Conservation (phyloP, 805 yeast genomes). For the Candida germanica region DNA sequence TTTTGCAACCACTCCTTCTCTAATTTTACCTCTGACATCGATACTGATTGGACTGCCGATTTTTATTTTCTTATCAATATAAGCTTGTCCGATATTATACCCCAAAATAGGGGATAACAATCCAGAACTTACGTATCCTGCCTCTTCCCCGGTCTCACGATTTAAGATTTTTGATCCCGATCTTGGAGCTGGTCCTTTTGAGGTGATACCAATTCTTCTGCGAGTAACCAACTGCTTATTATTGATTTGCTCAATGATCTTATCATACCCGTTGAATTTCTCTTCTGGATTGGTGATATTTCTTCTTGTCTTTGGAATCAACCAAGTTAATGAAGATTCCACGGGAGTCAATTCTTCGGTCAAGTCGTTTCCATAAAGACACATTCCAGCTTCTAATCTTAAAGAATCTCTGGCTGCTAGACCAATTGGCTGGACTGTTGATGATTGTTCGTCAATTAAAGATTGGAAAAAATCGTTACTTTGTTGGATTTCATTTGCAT, state of each 20-base stretch:
- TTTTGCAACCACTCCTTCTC: conserved; percentile 72
- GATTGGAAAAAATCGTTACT: conserved; percentile 62
- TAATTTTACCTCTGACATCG: conserved; percentile 78
- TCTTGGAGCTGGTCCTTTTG: conserved; percentile 92
- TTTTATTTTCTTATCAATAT: conserved; percentile 70
- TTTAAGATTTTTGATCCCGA: conserved; percentile 66
- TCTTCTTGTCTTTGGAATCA: conserved; percentile 79
- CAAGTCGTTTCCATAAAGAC: conserved; percentile 92
- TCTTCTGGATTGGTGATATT: conserved; percentile 17
- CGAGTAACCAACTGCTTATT: conserved; percentile 56
- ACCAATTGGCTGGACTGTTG: conserved; percentile 78
- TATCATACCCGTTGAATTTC: conserved; percentile 72
- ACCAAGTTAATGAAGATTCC: conserved; percentile 88
- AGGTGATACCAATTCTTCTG: conserved; percentile 70
- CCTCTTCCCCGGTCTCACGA: conserved; percentile 36
- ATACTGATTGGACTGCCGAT: conserved; percentile 69
- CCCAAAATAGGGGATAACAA: conserved; percentile 60
- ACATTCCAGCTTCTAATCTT: conserved; percentile 97
- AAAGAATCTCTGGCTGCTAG: conserved; percentile 97
- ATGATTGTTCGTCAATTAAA: conserved; percentile 50
- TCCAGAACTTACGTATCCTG: conserved; percentile 62
- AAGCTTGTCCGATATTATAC: conserved; percentile 88
- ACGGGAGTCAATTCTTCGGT: conserved; percentile 78
- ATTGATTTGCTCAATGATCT: conserved; percentile 65
- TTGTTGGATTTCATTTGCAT: conserved; percentile 34